These are phyloP conservation scores for Abrus precatorius DNA, from an alignment of 306 rosid genomes.

Conservation along the genomic window DNA sequence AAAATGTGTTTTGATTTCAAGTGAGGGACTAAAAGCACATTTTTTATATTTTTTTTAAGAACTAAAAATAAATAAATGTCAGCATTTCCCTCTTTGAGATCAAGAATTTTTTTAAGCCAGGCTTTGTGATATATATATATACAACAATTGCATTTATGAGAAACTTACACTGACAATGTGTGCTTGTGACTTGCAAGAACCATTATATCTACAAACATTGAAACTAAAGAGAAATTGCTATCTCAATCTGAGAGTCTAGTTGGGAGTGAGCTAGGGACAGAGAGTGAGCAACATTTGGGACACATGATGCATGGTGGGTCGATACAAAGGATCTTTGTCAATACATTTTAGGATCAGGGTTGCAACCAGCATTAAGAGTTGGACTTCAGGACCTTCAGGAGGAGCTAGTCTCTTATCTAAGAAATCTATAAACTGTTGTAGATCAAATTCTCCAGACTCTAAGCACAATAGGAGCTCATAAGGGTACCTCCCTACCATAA, in stretches of 20 bases:
- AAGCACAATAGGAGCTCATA: conserved; percentile 22
- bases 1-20: no score
- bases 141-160: no score
- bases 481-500: conserved; percentile 40
- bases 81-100: no score
- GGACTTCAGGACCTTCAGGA: conserved; percentile 1
- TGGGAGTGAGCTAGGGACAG: conserved; percentile 15
- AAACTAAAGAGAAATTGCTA: background rate
- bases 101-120: no score
- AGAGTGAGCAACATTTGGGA: conserved; percentile 25
- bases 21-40: no score
- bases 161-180: no score
- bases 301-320: conserved; percentile 46
- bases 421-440: conserved; percentile 25
- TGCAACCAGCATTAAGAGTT: background rate
- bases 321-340: conserved; percentile 32
- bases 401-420: conserved; percentile 39
- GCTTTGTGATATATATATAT: no score
- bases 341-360: conserved; percentile 29
- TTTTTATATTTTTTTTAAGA: no score
- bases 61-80: no score
- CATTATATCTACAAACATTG: background rate
- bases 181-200: background rate
- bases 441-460: conserved; percentile 31
- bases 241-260: background rate